Evolutionary conservation across 176 grass and related monocot genomes (phyloP).

Genomic region (Oryza rufipogon): DNA sequence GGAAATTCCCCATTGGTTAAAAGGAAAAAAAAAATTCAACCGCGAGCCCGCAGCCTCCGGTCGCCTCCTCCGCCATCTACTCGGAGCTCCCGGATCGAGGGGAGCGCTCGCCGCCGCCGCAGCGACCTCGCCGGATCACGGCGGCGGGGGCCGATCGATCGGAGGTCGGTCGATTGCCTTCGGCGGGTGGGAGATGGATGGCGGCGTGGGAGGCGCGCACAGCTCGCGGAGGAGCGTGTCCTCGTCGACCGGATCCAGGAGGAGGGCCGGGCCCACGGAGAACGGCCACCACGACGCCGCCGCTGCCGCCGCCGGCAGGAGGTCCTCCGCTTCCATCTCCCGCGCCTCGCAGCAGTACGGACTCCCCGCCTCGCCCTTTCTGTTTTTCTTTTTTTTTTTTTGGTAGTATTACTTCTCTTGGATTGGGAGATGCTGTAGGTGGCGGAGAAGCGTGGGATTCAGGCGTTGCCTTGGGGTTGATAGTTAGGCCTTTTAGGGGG

Average conservation of each 20-base stretch:
- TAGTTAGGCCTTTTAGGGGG: background rate
- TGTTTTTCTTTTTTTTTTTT: slow-evolving; percentile 5
- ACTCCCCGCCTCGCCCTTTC: background rate
- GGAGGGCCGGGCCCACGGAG: slow-evolving; percentile 49
- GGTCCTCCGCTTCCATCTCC: slow-evolving; percentile 58
- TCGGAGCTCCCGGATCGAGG: slow-evolving; percentile 44
- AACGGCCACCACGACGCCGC: slow-evolving; percentile 50
- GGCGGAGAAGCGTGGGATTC: background rate
- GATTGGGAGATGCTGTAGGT: background rate
- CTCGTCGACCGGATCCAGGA: slow-evolving; percentile 41
- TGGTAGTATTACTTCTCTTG: background rate
- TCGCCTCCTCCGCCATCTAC: slow-evolving; percentile 28
- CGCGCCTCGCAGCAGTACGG: slow-evolving; percentile 52
- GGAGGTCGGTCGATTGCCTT: slow-evolving; percentile 21
- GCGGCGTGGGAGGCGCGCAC: slow-evolving; percentile 48
- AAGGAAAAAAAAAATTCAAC: background rate
- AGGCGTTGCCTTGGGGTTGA: background rate
- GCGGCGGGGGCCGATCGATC: slow-evolving; percentile 27
- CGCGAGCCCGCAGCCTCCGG: slow-evolving; percentile 36
- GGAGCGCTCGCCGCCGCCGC: slow-evolving; percentile 17
- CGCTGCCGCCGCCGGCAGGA: slow-evolving; percentile 18
- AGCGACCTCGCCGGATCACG: slow-evolving; percentile 19
- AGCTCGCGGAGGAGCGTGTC: slow-evolving; percentile 52
- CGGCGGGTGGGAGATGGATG: slow-evolving; percentile 61
- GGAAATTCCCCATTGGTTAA: slow-evolving; percentile 6